Conservation (phyloP, 495 filamentous ascomycete genomes). For the Penicillium maclennaniae region DNA sequence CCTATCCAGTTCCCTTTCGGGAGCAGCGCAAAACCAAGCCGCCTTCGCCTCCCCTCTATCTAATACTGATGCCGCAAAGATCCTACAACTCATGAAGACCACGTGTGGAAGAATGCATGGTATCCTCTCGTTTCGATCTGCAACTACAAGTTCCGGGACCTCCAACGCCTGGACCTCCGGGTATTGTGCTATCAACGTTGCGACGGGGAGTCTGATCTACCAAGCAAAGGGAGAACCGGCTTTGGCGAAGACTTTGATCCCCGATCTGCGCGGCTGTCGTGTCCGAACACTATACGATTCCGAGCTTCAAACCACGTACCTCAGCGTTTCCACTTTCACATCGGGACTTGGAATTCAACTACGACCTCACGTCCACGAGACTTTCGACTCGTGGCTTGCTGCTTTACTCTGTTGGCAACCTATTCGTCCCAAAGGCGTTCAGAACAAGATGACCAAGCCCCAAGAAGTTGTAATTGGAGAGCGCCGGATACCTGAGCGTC, state of each 20-base stretch:
- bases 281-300: conserved; percentile 64
- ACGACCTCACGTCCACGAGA: conserved; percentile 66
- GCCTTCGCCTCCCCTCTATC: conserved; percentile 54
- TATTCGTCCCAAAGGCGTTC: conserved; percentile 68
- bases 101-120: conserved; percentile 55
- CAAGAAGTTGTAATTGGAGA: conserved; percentile 51
- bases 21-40: conserved; percentile 30
- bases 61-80: conserved; percentile 47
- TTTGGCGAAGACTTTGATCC: conserved; percentile 59
- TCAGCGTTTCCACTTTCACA: conserved; percentile 73
- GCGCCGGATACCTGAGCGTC: conserved; percentile 47
- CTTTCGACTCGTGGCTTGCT: conserved; percentile 88
- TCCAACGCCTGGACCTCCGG: conserved; percentile 51
- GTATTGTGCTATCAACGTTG: conserved; percentile 55
- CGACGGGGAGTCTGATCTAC: conserved; percentile 52
- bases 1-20: conserved; percentile 33
- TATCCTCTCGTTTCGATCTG: conserved; percentile 53
- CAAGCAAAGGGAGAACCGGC: conserved; percentile 55
- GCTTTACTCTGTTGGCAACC: conserved; percentile 94
- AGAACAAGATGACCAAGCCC: conserved; percentile 69
- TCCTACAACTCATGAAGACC: conserved; percentile 55
- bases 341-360: conserved; percentile 69
- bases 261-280: conserved; percentile 82
- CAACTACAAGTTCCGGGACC: conserved; percentile 49
- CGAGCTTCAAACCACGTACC: conserved; percentile 64